Conservation (phyloP, 805 yeast species). For the Jamesozyma gamospora region DNA sequence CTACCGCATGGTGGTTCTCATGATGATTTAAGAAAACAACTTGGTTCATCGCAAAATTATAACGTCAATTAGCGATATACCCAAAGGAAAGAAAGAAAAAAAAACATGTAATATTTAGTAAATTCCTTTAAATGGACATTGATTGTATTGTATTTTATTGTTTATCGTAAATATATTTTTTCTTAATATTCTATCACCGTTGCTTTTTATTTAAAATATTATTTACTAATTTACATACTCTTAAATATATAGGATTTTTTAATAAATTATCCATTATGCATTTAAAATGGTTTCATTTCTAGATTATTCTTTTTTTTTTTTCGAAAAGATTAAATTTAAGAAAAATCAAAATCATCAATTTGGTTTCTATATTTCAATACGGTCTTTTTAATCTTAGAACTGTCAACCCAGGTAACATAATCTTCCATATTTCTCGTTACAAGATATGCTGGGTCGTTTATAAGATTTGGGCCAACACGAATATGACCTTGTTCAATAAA, state of each 20-base stretch:
- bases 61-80: conserved; percentile 3
- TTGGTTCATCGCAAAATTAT: conserved; percentile 33
- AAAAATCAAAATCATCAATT: conserved; percentile 48
- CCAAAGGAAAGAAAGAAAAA: too few species aligned
- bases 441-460: conserved; percentile 91
- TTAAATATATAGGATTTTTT: too few species aligned
- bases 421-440: conserved; percentile 94
- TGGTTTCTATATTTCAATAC: conserved; percentile 78
- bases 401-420: conserved; percentile 95
- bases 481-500: conserved; percentile 96
- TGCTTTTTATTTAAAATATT: too few species aligned
- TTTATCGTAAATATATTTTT: too few species aligned
- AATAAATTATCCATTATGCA: not conserved
- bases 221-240: too few species aligned
- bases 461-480: conserved; percentile 90
- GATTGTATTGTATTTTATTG: too few species aligned
- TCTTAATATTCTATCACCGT: too few species aligned
- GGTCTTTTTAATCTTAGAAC: conserved; percentile 83
- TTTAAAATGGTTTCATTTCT: too few species aligned
- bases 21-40: conserved; percentile 32
- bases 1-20: conserved; percentile 32
- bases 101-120: too few species aligned
- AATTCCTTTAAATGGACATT: too few species aligned
- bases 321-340: too few species aligned
- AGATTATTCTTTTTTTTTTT: too few species aligned